phyloP scores from a whole-genome alignment of 371 early-diverging fungal genomes.

The Actinomucor elegans region DNA sequence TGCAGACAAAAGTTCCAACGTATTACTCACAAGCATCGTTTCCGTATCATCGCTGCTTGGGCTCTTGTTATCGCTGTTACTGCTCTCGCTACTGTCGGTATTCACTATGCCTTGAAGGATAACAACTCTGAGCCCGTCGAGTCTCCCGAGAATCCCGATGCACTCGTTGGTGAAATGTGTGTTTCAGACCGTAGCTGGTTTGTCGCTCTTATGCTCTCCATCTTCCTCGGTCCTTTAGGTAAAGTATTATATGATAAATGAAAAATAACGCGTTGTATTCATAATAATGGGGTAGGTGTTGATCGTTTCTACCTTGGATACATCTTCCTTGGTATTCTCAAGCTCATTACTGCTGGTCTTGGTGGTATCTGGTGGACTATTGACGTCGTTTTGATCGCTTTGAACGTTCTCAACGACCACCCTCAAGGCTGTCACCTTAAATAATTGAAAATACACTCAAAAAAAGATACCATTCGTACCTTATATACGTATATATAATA shows the following conservation, averaged over 20 bases:
- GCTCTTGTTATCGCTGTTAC: constrained; percentile 32
- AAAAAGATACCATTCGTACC: no score
- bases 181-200: constrained; percentile 52
- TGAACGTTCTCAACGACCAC: constrained; percentile 48
- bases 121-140: neutral
- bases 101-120: constrained; percentile 31
- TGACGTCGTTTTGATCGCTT: constrained; percentile 43
- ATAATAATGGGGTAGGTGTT: constrained; percentile 27
- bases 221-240: constrained; percentile 54
- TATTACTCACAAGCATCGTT: constrained; percentile 34
- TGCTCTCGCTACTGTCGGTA: constrained; percentile 34
- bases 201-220: constrained; percentile 44
- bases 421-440: constrained; percentile 44
- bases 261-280: neutral
- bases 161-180: constrained; percentile 26
- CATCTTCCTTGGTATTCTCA: constrained; percentile 47
- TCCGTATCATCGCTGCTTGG: constrained; percentile 41
- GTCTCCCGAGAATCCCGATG: constrained; percentile 11
- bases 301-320: constrained; percentile 69
- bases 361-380: constrained; percentile 53
- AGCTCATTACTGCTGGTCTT: constrained; percentile 50
- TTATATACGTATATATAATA: constrained; percentile 3
- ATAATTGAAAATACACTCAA: neutral
- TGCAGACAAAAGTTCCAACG: constrained; percentile 32
- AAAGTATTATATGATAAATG: no score